Percentiles rank a stretch among this genome's conserved stretches.
Evolutionary conservation across 495 filamentous ascomycete species (phyloP).

Genomic region (Podospora australis): DNA sequence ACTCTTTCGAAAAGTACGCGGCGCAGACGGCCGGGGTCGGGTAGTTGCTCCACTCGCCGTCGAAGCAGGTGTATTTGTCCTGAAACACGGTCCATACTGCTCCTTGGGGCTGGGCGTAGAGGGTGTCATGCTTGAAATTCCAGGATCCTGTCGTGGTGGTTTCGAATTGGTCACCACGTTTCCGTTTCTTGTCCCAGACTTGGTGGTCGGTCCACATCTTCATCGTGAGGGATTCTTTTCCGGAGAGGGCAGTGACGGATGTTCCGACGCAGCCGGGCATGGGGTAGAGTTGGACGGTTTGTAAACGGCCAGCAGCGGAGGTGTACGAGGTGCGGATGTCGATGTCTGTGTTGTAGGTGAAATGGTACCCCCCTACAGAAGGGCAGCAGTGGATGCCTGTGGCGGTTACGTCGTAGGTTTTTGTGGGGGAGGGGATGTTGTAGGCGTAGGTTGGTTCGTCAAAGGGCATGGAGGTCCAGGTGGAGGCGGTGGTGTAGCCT

Average conservation of each 20-base stretch:
- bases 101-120: background rate
- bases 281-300: background rate
- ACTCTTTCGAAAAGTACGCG: background rate
- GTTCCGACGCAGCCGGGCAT: background rate
- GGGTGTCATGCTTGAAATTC: background rate
- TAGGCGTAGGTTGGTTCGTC: background rate
- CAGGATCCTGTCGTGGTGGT: background rate
- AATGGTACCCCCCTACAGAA: background rate
- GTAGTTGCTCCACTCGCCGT: background rate
- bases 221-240: background rate
- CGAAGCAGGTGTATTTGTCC: background rate
- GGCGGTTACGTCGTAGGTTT: background rate
- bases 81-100: background rate
- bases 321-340: background rate
- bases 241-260: background rate
- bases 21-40: too few species aligned
- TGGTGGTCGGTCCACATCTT: background rate
- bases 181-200: background rate
- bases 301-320: background rate
- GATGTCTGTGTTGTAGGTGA: background rate
- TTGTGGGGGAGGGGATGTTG: background rate
- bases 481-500: background rate
- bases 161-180: background rate
- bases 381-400: background rate
- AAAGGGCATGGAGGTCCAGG: background rate